Evolutionary conservation across 164 flowering plant species (phyloP), one percentile per base, ranked within the genome.

Genomic region (Saururus chinensis): DNA sequence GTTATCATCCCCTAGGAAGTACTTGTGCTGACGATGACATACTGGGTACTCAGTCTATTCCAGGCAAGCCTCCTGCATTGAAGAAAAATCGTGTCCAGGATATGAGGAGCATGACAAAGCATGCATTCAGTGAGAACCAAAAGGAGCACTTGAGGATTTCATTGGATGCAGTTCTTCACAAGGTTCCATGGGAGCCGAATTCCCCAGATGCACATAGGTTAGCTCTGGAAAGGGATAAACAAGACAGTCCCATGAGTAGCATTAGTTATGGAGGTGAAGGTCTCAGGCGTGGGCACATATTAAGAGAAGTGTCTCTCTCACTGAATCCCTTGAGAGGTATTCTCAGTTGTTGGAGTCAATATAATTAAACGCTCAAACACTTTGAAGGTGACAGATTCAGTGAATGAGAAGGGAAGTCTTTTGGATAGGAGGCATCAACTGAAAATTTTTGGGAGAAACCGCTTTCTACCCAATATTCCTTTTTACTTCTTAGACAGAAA

Each of bases 91-190:
- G 79, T 49, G 82, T 92, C 61, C 86, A 79, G 71, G 68, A 75
- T 71, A 76, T 92, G 21, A 81, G 64, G 65, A 71, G 77, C 26
- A 83, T 66, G 59, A 64, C 89, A 59, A 81, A 74, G 37, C 78
- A 81, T 66, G 87, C 76, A 14, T 78, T 89, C 51, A 73, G 64
- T 51, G 90, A 82, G 68, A 74, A 82, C 65, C 75, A 70, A 67
- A 84, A 77, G 64, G 95, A 87, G 75, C 75, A 64, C 62, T 78
- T 73, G 6, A 76, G 83, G 51, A 83, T 88, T 24, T 60, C 88
- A 40, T 80, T 82, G 96, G 96, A 92, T 72, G 92, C 82, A 3
- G 61, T 89, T 58, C 75, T 84, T 42, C 87, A 92, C 72, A 92
- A 73, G 74, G 71, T 89, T 51, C 96, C 96, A 72, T 77, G 73